Percentiles rank a stretch among this genome's conserved stretches.
Conservation (phyloP, 75 land plant species). For the Azolla pinnata region DNA sequence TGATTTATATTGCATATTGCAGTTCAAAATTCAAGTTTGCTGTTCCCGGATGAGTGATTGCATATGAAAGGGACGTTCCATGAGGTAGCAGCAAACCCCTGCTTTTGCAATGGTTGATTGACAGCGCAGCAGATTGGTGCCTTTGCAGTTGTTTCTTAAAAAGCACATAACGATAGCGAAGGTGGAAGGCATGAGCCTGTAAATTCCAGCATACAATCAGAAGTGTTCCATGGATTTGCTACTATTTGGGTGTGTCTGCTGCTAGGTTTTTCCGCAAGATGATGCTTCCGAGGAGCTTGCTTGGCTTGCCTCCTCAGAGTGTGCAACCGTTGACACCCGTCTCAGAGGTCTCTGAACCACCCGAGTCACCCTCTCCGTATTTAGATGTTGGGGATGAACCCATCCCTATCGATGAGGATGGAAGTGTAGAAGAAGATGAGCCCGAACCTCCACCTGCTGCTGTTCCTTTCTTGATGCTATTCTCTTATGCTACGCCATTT, state of each 20-base stretch:
- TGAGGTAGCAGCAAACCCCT: too few species aligned
- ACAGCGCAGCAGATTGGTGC: too few species aligned
- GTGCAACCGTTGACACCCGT: conserved; percentile 97
- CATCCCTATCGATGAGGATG: conserved; percentile 39
- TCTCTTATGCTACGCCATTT: conserved; percentile 72
- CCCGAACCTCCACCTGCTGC: conserved; percentile 78
- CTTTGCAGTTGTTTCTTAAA: not conserved
- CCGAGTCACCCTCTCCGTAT: conserved; percentile 98
- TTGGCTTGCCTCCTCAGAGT: conserved; percentile 97
- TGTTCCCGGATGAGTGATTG: too few species aligned
- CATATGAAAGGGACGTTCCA: too few species aligned
- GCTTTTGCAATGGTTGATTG: too few species aligned
- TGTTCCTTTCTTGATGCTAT: conserved; percentile 82
- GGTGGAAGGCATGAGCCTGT: too few species aligned
- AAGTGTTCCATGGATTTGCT: too few species aligned
- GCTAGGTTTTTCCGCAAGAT: conserved; percentile 9
- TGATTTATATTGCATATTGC: too few species aligned
- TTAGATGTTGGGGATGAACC: conserved; percentile 44
- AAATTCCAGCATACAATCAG: too few species aligned
- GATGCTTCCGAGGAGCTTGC: conserved; percentile 82
- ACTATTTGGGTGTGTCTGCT: not conserved
- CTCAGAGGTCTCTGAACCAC: conserved; percentile 99
- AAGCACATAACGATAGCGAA: too few species aligned
- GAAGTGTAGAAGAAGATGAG: conserved; percentile 51
- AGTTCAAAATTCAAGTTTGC: too few species aligned